phyloP scores from a whole-genome alignment of 371 early-diverging fungal species.

The Rhizopus stolonifer region DNA sequence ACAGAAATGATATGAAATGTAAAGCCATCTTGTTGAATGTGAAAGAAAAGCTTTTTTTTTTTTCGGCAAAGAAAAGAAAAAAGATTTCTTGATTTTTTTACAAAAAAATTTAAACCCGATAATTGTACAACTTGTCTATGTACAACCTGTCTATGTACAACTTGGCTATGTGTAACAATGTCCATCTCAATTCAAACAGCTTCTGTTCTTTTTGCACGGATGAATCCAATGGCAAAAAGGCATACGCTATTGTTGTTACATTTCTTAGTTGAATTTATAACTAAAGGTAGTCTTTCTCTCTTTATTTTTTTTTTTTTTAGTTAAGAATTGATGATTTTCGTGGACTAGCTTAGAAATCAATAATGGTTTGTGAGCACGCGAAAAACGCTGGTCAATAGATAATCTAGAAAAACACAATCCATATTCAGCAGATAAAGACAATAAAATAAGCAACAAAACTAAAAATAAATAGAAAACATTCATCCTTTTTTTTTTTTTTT shows the following conservation, averaged over 20 bases:
- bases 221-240: too few relatives aligned
- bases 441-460: background rate
- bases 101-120: too few relatives aligned
- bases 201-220: too few relatives aligned
- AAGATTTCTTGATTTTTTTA: background rate
- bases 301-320: too few relatives aligned
- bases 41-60: background rate
- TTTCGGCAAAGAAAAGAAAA: background rate
- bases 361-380: background rate
- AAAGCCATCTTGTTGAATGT: conserved; percentile 15
- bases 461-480: too few relatives aligned
- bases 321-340: too few relatives aligned
- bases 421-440: background rate
- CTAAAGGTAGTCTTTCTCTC: too few relatives aligned
- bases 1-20: conserved; percentile 27
- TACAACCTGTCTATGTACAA: too few relatives aligned
- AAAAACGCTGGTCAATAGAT: background rate
- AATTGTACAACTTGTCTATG: background rate
- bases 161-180: background rate
- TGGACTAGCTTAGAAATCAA: background rate
- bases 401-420: background rate
- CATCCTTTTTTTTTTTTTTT: too few relatives aligned
- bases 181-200: background rate
- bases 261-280: too few relatives aligned
- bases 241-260: too few relatives aligned